Evolutionary conservation across 2,329 filamentous ascomycete species (phyloP).

Genomic region (Periconia digitata): DNA sequence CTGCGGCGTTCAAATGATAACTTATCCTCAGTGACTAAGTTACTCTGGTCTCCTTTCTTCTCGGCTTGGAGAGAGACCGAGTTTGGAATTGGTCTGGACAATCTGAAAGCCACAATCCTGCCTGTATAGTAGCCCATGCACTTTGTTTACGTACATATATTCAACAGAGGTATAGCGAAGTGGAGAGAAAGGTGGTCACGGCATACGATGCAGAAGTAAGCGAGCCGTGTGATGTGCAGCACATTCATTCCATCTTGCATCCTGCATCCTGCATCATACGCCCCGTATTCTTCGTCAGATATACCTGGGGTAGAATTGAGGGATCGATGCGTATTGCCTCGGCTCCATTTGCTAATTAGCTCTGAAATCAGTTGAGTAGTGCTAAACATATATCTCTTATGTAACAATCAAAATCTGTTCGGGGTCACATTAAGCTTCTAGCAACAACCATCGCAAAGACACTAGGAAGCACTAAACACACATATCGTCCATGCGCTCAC

Average conservation of each 20-base stretch:
- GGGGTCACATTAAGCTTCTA: slow-evolving; percentile 6
- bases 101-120: no score
- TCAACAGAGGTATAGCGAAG: background rate
- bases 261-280: background rate
- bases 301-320: no score
- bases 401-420: background rate
- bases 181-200: background rate
- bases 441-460: background rate
- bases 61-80: no score
- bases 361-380: no score
- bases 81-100: no score
- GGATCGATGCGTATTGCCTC: no score
- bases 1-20: no score
- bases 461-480: slow-evolving; percentile 5
- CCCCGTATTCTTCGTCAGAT: background rate
- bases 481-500: slow-evolving; percentile 3
- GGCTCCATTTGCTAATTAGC: no score
- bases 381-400: no score
- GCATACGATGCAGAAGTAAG: background rate
- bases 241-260: background rate
- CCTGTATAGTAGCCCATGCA: background rate
- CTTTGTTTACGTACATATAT: background rate
- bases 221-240: background rate
- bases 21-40: no score
- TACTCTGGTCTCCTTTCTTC: no score